phyloP scores from a whole-genome alignment of 2,329 filamentous ascomycete species.

The Sarocladiaceae sp. region DNA sequence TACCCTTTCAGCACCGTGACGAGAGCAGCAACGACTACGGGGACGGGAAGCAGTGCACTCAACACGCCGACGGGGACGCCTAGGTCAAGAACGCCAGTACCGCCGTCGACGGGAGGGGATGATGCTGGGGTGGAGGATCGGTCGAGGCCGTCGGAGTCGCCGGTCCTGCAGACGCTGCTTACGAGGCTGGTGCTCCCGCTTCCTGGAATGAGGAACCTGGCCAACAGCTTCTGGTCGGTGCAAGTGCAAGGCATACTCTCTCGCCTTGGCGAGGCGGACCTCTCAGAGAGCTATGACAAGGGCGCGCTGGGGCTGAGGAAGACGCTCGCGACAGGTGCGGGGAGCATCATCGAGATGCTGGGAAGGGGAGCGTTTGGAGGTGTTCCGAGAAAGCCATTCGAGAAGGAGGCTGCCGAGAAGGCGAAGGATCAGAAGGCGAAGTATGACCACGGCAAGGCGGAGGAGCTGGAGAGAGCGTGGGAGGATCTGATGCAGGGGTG shows the following conservation, averaged over 20 bases:
- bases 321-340: slow-evolving; percentile 65
- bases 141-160: slow-evolving; percentile 40
- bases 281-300: slow-evolving; percentile 80
- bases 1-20: slow-evolving; percentile 51
- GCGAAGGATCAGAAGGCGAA: slow-evolving; percentile 18
- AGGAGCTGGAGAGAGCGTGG: slow-evolving; percentile 59
- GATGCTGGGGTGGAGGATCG: slow-evolving; percentile 17
- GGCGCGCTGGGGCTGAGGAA: slow-evolving; percentile 68
- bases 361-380: slow-evolving; percentile 62
- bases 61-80: slow-evolving; percentile 21
- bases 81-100: slow-evolving; percentile 19
- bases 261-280: slow-evolving; percentile 58
- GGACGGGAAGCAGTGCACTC: background rate
- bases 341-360: slow-evolving; percentile 62
- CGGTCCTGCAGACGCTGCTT: slow-evolving; percentile 63
- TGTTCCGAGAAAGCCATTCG: slow-evolving; percentile 18
- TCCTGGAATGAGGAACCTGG: slow-evolving; percentile 59
- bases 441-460: slow-evolving; percentile 54
- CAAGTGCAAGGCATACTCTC: slow-evolving; percentile 53
- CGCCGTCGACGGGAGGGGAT: slow-evolving; percentile 17
- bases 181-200: slow-evolving; percentile 58
- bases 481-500: slow-evolving; percentile 58
- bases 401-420: slow-evolving; percentile 10
- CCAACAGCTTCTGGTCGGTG: slow-evolving; percentile 58
- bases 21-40: slow-evolving; percentile 6